These are phyloP conservation scores for Papiliotrema flavescens DNA, from an alignment of 1,284 basidiomycete species.

Conservation along the genomic window DNA sequence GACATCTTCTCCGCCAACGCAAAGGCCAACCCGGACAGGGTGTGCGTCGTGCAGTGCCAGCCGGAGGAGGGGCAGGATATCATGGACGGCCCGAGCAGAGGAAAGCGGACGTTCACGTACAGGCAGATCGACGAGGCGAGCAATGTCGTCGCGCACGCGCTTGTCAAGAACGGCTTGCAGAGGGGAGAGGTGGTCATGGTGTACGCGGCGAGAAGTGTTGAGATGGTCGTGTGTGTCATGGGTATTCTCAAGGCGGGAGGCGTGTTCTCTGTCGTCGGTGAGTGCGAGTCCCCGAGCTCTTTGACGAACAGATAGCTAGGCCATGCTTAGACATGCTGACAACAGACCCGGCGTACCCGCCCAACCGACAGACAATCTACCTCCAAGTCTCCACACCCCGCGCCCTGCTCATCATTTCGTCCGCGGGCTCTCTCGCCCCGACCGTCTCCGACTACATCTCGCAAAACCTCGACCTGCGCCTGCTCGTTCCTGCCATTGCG, in stretches of 20 bases:
- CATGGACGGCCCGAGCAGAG: constrained; percentile 44
- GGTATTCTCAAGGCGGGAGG: constrained; percentile 95
- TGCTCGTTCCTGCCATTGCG: constrained; percentile 87
- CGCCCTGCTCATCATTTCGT: constrained; percentile 87
- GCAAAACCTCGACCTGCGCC: constrained; percentile 77
- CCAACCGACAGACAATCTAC: constrained; percentile 92
- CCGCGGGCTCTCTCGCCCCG: constrained; percentile 78
- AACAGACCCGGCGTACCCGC: constrained; percentile 92
- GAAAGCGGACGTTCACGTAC: constrained; percentile 68
- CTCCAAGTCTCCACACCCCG: constrained; percentile 90
- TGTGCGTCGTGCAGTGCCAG: constrained; percentile 78
- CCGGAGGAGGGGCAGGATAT: constrained; percentile 48
- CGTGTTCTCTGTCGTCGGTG: constrained; percentile 95
- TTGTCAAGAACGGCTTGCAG: constrained; percentile 79
- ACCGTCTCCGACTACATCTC: constrained; percentile 82
- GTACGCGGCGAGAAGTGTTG: constrained; percentile 95
- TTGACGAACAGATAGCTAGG: neutral
- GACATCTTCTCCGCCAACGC: constrained; percentile 88
- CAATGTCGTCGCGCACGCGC: constrained; percentile 87
- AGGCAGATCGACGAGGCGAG: constrained; percentile 75
- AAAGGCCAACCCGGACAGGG: constrained; percentile 65
- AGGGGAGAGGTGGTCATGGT: constrained; percentile 98
- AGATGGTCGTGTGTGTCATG: constrained; percentile 96
- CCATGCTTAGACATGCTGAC: neutral
- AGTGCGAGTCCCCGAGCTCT: constrained; percentile 23